Percentiles rank a stretch among this genome's conserved stretches.
These are phyloP conservation scores for Coriaria nepalensis DNA, from an alignment of 306 rosid species.

Conservation along the genomic window DNA sequence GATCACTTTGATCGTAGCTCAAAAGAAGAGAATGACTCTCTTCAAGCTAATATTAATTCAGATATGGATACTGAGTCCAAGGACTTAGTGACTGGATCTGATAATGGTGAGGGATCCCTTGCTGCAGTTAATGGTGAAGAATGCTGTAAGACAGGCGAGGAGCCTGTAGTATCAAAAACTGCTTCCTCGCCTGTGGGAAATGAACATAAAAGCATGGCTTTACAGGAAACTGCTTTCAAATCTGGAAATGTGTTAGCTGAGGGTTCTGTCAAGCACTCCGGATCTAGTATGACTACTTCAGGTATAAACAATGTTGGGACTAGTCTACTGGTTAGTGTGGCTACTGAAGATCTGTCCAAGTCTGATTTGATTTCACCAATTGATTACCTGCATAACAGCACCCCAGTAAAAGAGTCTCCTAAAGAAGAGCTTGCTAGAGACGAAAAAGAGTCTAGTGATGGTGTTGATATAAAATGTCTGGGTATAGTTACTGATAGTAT, in stretches of 20 bases:
- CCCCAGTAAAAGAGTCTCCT: conserved; percentile 30
- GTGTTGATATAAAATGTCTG: conserved; percentile 19
- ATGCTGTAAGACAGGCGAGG: conserved; percentile 26
- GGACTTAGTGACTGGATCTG: conserved; percentile 29
- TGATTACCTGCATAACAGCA: conserved; percentile 37
- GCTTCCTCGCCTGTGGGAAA: conserved; percentile 32
- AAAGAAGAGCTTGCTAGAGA: conserved; percentile 23
- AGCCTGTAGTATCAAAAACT: conserved; percentile 31
- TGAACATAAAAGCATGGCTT: conserved; percentile 37
- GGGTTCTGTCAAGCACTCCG: conserved; percentile 68
- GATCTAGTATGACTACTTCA: conserved; percentile 39
- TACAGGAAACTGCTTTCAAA: conserved; percentile 52
- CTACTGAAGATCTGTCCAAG: conserved; percentile 69
- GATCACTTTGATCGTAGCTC: conserved; percentile 37
- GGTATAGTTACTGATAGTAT: conserved; percentile 12
- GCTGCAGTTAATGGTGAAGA: conserved; percentile 29
- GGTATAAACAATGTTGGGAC: conserved; percentile 63
- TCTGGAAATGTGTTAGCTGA: conserved; percentile 76
- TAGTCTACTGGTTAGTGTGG: conserved; percentile 81
- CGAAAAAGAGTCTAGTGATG: conserved; percentile 16
- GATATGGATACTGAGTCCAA: conserved; percentile 38
- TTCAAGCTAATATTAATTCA: conserved; percentile 20
- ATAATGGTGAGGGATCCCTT: conserved; percentile 42
- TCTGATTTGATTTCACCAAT: conserved; percentile 45
- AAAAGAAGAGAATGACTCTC: conserved; percentile 41